Evolutionary conservation across 768 basidiomycete genomes (phyloP).

Genomic region (Porphyrellus cyaneotinctus): DNA sequence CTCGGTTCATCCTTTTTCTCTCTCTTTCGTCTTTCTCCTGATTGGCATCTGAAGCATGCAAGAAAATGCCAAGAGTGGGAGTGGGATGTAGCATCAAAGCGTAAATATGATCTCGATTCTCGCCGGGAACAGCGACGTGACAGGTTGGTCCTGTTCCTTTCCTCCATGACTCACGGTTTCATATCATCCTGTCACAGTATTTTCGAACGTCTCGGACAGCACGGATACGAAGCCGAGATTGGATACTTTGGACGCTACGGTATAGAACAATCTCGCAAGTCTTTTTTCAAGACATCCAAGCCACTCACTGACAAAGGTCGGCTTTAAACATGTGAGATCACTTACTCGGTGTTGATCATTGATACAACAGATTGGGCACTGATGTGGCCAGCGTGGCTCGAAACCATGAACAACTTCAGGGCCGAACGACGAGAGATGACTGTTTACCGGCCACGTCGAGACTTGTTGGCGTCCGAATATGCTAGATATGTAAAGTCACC

Average conservation of each 20-base stretch:
- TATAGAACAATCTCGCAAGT: neutral
- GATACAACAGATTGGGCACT: neutral
- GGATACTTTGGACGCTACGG: neutral
- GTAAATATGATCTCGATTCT: neutral
- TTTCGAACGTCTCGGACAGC: conserved; percentile 4
- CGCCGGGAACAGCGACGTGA: neutral
- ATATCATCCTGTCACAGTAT: conserved; percentile 1
- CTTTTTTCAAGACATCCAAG: conserved; percentile 6
- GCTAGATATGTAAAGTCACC: neutral
- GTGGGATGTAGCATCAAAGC: neutral
- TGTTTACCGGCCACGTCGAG: conserved; percentile 4
- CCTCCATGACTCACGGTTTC: neutral
- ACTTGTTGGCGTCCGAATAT: neutral
- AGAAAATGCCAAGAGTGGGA: neutral
- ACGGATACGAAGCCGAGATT: conserved; percentile 8
- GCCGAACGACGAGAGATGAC: neutral
- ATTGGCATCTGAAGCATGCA: neutral
- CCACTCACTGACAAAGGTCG: conserved; percentile 9
- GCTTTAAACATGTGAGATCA: neutral
- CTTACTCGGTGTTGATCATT: neutral
- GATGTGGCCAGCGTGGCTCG: neutral
- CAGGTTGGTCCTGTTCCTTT: neutral
- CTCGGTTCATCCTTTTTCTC: neutral
- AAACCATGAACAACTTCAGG: neutral
- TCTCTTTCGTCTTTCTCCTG: neutral